Base-by-base conservation (phyloP, 2,329 filamentous ascomycete genomes). In the Zymoseptoria tritici region DNA sequence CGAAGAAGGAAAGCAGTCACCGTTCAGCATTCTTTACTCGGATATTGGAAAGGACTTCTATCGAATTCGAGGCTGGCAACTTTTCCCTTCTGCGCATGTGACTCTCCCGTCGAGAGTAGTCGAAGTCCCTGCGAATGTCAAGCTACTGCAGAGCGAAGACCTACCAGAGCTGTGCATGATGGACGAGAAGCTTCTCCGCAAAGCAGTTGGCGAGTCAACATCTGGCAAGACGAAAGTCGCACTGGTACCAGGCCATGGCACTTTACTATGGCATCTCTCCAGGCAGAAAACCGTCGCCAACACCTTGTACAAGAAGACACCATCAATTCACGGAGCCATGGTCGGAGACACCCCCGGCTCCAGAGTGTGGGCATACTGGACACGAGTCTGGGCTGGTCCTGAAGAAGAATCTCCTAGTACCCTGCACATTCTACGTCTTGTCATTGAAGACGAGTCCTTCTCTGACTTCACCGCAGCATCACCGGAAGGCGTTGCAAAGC, bases 31-130 rank as follows among this genome's bases (percentile, higher is more conserved):
- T 7, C 79, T 97, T 8, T 96, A 86, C 74, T 96, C 91, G 8
- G 91, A 96, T 70, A 91, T 95, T 68, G 91, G 92, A 20, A 88
- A 90, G 64, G 77, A 78, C 49, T 97, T 91, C 75, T 97, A 97
- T 75, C 83, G 87, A 3, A 80, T 79, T 31, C 80, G 85, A 64
- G 91, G 91, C 52, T 97, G 92, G 92, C 80, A 84, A 54, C 81
- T 85, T 0, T 92, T 88, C 67, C 79, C 83, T 20, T 93, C 89
- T 60, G 79, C 82, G 1, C 91, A 96, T 72, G 79, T 95, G 51
- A 79, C 82, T 31, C 82, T 95, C 58, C 75, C 78, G 11, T 63
- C 74, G 13, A 61, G 61, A 61, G 55, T 62, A 61, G 55, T 65
- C 9, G 59, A 49, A 13, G 42, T 60, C 0, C 59, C 63, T 3